These are phyloP conservation scores for Sclerotinia subarctica DNA, from an alignment of 2,329 filamentous ascomycete species.

Conservation along the genomic window DNA sequence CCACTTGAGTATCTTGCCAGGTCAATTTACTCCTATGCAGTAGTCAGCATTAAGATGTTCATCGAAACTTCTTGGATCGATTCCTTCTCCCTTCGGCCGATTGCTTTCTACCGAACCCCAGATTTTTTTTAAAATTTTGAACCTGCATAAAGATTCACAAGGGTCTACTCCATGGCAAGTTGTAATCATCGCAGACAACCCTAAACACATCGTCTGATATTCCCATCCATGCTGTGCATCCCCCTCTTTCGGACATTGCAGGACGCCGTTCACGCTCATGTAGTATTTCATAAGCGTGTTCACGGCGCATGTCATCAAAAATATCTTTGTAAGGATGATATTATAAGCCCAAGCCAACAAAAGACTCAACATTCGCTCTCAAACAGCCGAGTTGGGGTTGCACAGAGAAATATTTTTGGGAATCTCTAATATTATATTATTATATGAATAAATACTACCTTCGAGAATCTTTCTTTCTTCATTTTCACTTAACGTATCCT, in stretches of 20 bases:
- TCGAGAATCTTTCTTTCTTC: background rate
- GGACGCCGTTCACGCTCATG: constrained; percentile 1
- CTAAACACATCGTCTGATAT: constrained; percentile 34
- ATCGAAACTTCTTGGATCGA: background rate
- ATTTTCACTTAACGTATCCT: background rate
- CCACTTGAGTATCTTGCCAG: background rate
- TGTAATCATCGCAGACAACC: constrained; percentile 21
- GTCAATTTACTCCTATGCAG: background rate
- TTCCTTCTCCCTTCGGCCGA: constrained; percentile 24
- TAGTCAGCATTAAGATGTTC: background rate
- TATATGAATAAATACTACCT: constrained; percentile 2
- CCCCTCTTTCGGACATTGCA: background rate
- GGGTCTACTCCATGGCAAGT: constrained; percentile 24
- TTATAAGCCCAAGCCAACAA: constrained; percentile 26
- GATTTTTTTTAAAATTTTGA: constrained; percentile 28
- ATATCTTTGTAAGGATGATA: constrained; percentile 25
- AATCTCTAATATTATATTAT: background rate
- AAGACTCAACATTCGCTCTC: constrained; percentile 17
- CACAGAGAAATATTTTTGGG: constrained; percentile 15
- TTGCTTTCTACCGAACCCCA: constrained; percentile 35
- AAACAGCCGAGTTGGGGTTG: constrained; percentile 16
- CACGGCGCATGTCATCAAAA: constrained; percentile 31
- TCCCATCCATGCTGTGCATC: constrained; percentile 25
- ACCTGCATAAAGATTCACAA: constrained; percentile 35
- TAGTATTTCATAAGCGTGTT: constrained; percentile 18